Conservation (phyloP, 1,284 basidiomycete species). For the Sparassis latifolia region DNA sequence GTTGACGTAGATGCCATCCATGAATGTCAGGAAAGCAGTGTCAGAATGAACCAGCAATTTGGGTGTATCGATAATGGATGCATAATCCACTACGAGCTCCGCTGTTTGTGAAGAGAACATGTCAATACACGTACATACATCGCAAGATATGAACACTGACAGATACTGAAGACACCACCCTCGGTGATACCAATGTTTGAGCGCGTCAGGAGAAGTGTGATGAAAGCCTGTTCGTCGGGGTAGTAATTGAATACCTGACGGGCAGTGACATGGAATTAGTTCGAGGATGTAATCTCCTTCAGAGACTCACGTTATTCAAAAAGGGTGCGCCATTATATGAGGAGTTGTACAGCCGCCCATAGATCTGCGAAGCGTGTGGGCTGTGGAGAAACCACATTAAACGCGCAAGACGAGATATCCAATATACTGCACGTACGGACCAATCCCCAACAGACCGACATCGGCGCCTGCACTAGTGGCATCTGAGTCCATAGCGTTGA, state of each 20-base stretch:
- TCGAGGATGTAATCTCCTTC: neutral
- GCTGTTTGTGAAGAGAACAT: no score
- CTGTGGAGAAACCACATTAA: neutral
- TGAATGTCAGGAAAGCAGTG: constrained; percentile 7
- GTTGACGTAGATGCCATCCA: constrained; percentile 17
- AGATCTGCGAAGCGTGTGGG: constrained; percentile 5
- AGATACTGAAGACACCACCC: constrained; percentile 20
- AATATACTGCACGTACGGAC: constrained; percentile 9
- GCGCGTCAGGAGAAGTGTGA: constrained; percentile 16
- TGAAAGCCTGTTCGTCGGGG: constrained; percentile 15
- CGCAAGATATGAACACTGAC: neutral
- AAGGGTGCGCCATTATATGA: constrained; percentile 10
- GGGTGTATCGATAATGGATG: constrained; percentile 4
- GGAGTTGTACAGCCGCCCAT: neutral
- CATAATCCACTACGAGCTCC: constrained; percentile 3
- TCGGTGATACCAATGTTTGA: constrained; percentile 12
- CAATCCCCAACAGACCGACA: constrained; percentile 15
- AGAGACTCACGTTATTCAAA: constrained; percentile 14
- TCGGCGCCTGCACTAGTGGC: constrained; percentile 3
- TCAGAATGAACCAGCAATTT: constrained; percentile 6
- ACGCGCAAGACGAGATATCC: neutral
- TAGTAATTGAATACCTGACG: constrained; percentile 15
- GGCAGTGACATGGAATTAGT: neutral
- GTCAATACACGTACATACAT: no score
- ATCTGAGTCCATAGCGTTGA: constrained; percentile 12